phyloP scores from a whole-genome alignment of 148 eudicot genomes.

The Silene latifolia region DNA sequence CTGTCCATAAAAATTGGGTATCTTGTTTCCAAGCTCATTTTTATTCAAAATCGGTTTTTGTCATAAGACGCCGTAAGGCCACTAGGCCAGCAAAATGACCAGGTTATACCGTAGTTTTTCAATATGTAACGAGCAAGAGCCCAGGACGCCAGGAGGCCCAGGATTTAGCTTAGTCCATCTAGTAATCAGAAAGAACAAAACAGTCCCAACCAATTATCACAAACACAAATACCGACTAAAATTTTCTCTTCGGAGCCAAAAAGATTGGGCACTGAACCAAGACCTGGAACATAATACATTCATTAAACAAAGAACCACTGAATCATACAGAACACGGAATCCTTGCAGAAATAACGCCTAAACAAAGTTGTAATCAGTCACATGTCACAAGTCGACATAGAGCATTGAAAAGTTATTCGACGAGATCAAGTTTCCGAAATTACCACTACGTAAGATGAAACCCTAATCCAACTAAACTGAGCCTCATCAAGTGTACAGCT shows the following conservation, averaged over 20 bases:
- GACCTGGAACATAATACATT: not conserved
- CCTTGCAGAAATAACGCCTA: not conserved
- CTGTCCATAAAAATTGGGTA: too few relatives aligned
- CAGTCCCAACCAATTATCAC: not conserved
- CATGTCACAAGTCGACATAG: not conserved
- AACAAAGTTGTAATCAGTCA: not conserved
- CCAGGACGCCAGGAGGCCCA: too few relatives aligned
- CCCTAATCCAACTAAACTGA: not conserved
- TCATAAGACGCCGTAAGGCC: too few relatives aligned
- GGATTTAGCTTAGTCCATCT: too few relatives aligned
- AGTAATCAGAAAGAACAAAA: not conserved
- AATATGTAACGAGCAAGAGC: too few relatives aligned
- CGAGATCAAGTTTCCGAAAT: not conserved
- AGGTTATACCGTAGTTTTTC: too few relatives aligned
- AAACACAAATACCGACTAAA: too few relatives aligned
- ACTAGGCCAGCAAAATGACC: too few relatives aligned
- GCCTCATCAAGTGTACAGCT: conserved; percentile 62
- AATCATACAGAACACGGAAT: conserved; percentile 2
- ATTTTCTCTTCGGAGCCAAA: too few relatives aligned
- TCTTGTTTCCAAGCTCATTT: too few relatives aligned
- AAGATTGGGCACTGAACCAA: too few relatives aligned
- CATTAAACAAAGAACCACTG: not conserved
- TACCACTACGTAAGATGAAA: not conserved
- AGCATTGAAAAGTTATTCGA: not conserved
- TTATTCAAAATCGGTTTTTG: too few relatives aligned